Evolutionary conservation across 768 basidiomycete genomes (phyloP).

Genomic region (Hortiboletus campestris): DNA sequence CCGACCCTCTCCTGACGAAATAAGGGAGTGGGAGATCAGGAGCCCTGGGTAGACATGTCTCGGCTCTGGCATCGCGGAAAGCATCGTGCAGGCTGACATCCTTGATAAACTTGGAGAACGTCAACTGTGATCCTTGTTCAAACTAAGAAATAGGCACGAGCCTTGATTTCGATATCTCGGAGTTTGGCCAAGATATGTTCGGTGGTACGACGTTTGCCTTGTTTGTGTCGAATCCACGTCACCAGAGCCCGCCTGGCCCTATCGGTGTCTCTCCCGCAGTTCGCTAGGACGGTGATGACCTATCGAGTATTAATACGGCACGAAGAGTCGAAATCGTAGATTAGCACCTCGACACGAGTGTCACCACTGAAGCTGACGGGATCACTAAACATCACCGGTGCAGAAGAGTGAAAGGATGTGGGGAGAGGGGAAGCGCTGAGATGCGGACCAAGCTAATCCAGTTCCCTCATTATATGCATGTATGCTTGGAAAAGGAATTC

Average conservation of each 20-base stretch:
- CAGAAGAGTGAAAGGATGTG: not conserved
- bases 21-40: conserved; percentile 26
- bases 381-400: conserved; percentile 22
- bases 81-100: conserved; percentile 28
- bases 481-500: conserved; percentile 13
- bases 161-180: conserved; percentile 31
- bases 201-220: conserved; percentile 28
- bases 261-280: conserved; percentile 30
- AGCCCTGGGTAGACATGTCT: conserved; percentile 27
- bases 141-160: not conserved
- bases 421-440: conserved; percentile 2
- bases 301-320: conserved; percentile 6
- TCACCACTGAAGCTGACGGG: conserved; percentile 27
- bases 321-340: not conserved
- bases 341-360: conserved; percentile 30
- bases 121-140: not conserved
- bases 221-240: conserved; percentile 30
- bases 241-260: conserved; percentile 29
- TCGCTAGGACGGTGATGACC: conserved; percentile 34
- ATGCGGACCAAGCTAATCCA: not conserved
- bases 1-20: not conserved
- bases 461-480: conserved; percentile 9
- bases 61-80: conserved; percentile 35
- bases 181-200: conserved; percentile 32
- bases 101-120: conserved; percentile 27